phyloP scores from a whole-genome alignment of 2,329 filamentous ascomycete genomes.

The Paramyrothecium sp. region DNA sequence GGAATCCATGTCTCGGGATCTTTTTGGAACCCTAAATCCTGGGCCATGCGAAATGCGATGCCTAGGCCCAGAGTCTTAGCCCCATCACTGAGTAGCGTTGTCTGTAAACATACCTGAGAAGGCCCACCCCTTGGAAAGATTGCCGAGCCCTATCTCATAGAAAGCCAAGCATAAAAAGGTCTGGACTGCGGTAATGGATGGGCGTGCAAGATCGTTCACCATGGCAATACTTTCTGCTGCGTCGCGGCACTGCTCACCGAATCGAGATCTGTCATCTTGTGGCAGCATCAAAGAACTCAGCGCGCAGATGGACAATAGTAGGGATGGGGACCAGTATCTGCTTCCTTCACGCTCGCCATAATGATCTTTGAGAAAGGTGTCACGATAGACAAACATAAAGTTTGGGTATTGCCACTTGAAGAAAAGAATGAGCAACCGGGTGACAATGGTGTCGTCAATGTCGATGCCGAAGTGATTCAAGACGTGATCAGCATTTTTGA shows the following conservation, averaged over 20 bases:
- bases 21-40: slow-evolving; percentile 24
- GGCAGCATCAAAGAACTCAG: slow-evolving; percentile 16
- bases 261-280: slow-evolving; percentile 4
- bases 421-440: slow-evolving; percentile 16
- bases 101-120: slow-evolving; percentile 17
- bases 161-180: slow-evolving; percentile 23
- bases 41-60: slow-evolving; percentile 26
- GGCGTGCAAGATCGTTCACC: slow-evolving; percentile 16
- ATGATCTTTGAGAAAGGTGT: slow-evolving; percentile 24
- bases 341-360: slow-evolving; percentile 10
- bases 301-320: slow-evolving; percentile 21
- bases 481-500: slow-evolving; percentile 8
- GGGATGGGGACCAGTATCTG: slow-evolving; percentile 23
- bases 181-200: slow-evolving; percentile 20
- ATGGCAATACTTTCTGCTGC: slow-evolving; percentile 23
- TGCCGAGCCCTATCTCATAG: slow-evolving; percentile 23
- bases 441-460: slow-evolving; percentile 16
- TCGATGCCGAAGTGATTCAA: slow-evolving; percentile 19
- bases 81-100: neutral
- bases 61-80: slow-evolving; percentile 9
- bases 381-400: slow-evolving; percentile 29
- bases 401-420: slow-evolving; percentile 27
- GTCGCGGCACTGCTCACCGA: slow-evolving; percentile 15
- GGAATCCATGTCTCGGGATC: slow-evolving; percentile 19
- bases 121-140: slow-evolving; percentile 23